Evolutionary conservation across 805 yeast genomes (phyloP).

Genomic region (Teunomyces aglyptinius): DNA sequence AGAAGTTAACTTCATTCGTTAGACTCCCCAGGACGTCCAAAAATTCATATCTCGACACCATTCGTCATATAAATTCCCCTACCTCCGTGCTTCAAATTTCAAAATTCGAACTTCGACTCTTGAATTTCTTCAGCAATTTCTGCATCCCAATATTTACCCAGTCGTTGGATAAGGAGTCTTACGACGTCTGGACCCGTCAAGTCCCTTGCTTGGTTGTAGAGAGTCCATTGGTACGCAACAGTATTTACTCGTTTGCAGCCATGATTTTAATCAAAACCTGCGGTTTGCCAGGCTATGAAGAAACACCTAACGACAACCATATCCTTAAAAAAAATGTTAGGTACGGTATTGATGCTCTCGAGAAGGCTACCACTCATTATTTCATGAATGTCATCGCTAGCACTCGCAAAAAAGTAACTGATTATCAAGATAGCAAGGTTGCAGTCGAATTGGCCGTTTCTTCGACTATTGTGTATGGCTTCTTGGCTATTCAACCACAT

Average conservation of each 20-base stretch:
- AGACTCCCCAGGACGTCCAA: neutral
- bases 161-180: constrained; percentile 17
- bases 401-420: constrained; percentile 10
- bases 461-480: constrained; percentile 25
- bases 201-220: constrained; percentile 25
- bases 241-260: constrained; percentile 23
- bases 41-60: neutral
- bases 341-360: neutral
- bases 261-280: constrained; percentile 5
- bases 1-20: constrained; percentile 11
- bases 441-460: constrained; percentile 18
- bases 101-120: constrained; percentile 22
- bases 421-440: neutral
- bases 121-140: constrained; percentile 26
- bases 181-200: constrained; percentile 22
- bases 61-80: constrained; percentile 11
- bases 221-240: constrained; percentile 25
- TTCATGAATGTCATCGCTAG: constrained; percentile 17
- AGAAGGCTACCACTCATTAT: constrained; percentile 14
- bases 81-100: constrained; percentile 19
- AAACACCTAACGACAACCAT: neutral
- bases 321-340: constrained; percentile 1
- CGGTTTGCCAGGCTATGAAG: constrained; percentile 22
- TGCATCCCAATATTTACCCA: constrained; percentile 28
- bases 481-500: constrained; percentile 31